Evolutionary conservation across 2,329 filamentous ascomycete species (phyloP).

Genomic region (Aspergillus pseudotamarii): DNA sequence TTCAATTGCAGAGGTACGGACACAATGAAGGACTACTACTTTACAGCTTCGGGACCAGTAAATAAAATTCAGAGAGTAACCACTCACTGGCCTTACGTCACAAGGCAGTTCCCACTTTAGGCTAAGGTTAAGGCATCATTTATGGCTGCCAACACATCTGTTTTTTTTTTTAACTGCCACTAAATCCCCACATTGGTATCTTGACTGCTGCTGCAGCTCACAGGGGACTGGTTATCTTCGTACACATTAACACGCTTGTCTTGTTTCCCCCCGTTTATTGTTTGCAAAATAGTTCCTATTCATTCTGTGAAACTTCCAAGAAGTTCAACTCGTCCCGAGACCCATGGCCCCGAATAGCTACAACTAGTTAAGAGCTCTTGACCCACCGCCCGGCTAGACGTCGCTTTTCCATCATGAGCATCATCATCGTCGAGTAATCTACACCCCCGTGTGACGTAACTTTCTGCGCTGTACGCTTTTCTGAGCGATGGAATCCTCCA

Average conservation of each 20-base stretch:
- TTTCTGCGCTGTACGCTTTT: conserved; percentile 21
- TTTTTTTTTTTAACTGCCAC: background rate
- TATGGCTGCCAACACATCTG: conserved; percentile 3
- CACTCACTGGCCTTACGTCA: background rate
- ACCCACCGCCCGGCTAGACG: conserved; percentile 9
- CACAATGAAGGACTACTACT: background rate
- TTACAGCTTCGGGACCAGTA: background rate
- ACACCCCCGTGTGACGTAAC: conserved; percentile 15
- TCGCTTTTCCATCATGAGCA: conserved; percentile 4
- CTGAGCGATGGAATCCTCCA: conserved; percentile 75
- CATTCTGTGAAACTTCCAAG: background rate
- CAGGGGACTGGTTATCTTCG: background rate
- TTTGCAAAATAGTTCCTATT: background rate
- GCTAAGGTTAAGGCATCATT: background rate
- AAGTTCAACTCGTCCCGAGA: background rate
- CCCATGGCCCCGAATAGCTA: conserved; percentile 5
- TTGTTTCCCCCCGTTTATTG: background rate
- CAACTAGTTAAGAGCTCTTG: conserved; percentile 3
- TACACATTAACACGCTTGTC: background rate
- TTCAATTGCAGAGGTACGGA: background rate
- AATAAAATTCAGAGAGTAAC: background rate
- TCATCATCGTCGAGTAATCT: background rate
- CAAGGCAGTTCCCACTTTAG: background rate
- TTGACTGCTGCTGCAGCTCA: background rate
- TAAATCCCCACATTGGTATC: conserved; percentile 14